Evolutionary conservation across 2,329 filamentous ascomycete genomes (phyloP).

Genomic region (Cordyceps cateniannulata): DNA sequence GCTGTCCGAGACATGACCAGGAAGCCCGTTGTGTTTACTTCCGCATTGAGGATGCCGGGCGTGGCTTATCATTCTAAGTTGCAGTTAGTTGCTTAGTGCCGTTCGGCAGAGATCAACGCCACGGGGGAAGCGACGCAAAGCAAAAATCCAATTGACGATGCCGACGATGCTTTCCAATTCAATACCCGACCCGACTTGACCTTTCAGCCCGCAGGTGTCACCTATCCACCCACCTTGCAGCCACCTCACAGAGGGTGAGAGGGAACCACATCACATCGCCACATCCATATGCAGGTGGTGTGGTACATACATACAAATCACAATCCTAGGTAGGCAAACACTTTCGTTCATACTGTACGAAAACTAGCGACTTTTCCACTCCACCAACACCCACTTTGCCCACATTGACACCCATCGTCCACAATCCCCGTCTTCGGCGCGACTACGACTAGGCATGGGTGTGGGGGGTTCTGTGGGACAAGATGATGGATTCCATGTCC

Average conservation of each 20-base stretch:
- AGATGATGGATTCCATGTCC: background rate
- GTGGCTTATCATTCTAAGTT: slow-evolving; percentile 1
- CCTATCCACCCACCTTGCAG: background rate
- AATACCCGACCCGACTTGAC: background rate
- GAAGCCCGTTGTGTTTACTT: no score
- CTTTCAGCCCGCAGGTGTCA: background rate
- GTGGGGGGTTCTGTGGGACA: slow-evolving; percentile 8
- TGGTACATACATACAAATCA: background rate
- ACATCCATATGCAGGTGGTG: background rate
- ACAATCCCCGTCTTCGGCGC: slow-evolving; percentile 2
- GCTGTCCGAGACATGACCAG: slow-evolving; percentile 6
- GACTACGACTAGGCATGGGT: background rate
- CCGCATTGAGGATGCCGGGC: slow-evolving; percentile 11
- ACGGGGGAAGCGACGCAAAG: background rate
- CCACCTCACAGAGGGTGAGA: no score
- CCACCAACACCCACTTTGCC: background rate
- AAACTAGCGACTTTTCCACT: slow-evolving; percentile 6
- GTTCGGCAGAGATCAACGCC: background rate
- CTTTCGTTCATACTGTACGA: background rate
- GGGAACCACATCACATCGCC: background rate
- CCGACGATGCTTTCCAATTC: background rate
- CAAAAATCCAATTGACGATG: background rate
- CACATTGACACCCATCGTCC: background rate
- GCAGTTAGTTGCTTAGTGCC: background rate
- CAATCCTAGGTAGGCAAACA: background rate